Conservation (phyloP, 306 rosid genomes). For the Ochetophila trinervis region DNA sequence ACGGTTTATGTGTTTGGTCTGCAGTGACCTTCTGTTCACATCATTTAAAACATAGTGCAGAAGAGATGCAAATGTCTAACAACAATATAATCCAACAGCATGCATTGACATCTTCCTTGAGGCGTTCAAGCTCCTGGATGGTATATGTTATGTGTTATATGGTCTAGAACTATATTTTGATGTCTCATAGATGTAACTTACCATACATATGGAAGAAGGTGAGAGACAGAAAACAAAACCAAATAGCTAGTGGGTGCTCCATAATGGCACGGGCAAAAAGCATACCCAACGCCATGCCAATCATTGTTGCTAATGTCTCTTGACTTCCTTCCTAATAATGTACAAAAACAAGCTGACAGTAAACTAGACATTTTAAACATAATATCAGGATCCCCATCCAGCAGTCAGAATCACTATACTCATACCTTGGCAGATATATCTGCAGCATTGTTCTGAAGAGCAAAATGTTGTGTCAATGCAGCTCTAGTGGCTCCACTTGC, state of each 20-base stretch:
- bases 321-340: slow-evolving; percentile 61
- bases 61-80: neutral
- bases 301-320: slow-evolving; percentile 76
- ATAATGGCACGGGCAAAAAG: slow-evolving; percentile 72
- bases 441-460: slow-evolving; percentile 64
- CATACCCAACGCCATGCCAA: slow-evolving; percentile 91
- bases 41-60: neutral
- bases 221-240: slow-evolving; percentile 73
- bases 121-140: neutral
- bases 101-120: neutral
- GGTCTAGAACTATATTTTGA: neutral
- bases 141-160: slow-evolving; percentile 1
- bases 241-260: slow-evolving; percentile 70
- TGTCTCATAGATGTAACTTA: slow-evolving; percentile 28
- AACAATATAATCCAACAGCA: neutral
- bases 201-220: slow-evolving; percentile 88
- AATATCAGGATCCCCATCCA: slow-evolving; percentile 1
- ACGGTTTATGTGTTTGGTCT: neutral
- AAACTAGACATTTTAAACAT: slow-evolving; percentile 9
- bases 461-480: slow-evolving; percentile 98
- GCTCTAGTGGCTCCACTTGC: slow-evolving; percentile 99
- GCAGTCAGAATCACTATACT: slow-evolving; percentile 5
- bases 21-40: neutral
- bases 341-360: slow-evolving; percentile 13
- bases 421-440: slow-evolving; percentile 66